Conservation (phyloP, 352 stramenopile genomes). For the Ophiocytium majus region DNA sequence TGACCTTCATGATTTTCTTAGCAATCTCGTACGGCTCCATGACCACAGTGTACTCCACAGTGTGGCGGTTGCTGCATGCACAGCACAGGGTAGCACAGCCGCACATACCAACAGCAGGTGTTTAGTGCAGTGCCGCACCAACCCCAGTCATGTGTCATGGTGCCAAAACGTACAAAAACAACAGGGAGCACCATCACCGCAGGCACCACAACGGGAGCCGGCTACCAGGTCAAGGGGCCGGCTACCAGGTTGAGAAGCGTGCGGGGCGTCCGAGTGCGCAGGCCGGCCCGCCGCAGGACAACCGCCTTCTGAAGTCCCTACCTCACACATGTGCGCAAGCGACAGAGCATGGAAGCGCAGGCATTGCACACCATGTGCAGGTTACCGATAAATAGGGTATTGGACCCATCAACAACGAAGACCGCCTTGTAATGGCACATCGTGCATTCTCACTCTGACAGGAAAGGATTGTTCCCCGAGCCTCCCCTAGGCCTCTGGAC, state of each 20-base stretch:
- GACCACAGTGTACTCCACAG: constrained; percentile 55
- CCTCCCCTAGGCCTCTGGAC: constrained; percentile 35
- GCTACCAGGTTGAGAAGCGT: too few species aligned
- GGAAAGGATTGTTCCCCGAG: constrained; percentile 53
- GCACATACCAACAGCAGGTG: background rate
- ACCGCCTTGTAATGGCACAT: background rate
- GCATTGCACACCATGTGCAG: background rate
- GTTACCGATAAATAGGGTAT: background rate
- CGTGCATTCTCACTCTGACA: constrained; percentile 9
- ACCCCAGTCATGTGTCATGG: background rate
- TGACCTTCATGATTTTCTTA: constrained; percentile 55
- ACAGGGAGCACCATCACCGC: background rate
- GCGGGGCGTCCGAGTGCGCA: too few species aligned
- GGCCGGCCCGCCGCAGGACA: too few species aligned
- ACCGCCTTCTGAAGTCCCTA: too few species aligned
- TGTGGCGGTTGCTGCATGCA: constrained; percentile 26
- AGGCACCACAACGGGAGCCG: background rate
- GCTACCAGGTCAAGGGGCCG: background rate
- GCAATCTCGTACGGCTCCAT: constrained; percentile 51
- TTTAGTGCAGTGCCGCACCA: background rate
- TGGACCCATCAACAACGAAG: background rate
- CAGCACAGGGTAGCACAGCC: background rate
- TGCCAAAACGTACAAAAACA: background rate
- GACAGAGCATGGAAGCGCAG: background rate
- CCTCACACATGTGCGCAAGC: too few species aligned